These are phyloP conservation scores for Veloboletus limbatus DNA, from an alignment of 1,284 basidiomycete species.

Conservation along the genomic window DNA sequence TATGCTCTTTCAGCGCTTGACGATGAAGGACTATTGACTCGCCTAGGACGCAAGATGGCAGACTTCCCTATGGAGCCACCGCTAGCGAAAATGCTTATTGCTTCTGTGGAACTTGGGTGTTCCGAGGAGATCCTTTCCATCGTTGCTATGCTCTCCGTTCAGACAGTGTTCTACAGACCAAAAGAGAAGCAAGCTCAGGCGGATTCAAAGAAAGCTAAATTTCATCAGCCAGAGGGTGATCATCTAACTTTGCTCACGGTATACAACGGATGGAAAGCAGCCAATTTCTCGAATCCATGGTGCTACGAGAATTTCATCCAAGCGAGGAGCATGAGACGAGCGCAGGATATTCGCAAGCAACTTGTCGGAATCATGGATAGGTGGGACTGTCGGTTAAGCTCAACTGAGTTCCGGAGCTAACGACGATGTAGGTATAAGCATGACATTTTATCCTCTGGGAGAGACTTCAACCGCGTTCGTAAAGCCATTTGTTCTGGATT, in stretches of 20 bases:
- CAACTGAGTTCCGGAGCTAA: constrained; percentile 12
- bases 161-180: constrained; percentile 95
- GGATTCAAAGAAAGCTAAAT: constrained; percentile 98
- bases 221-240: constrained; percentile 97
- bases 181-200: constrained; percentile 99
- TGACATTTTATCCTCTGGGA: constrained; percentile 88
- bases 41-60: constrained; percentile 97
- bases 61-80: constrained; percentile 98
- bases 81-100: constrained; percentile 97
- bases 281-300: constrained; percentile 96
- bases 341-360: constrained; percentile 97
- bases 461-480: constrained; percentile 91
- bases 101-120: constrained; percentile 95
- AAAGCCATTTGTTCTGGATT: constrained; percentile 97
- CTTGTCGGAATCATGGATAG: constrained; percentile 98
- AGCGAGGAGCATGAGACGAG: constrained; percentile 94
- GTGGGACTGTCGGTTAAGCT: constrained; percentile 40
- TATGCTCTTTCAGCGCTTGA: constrained; percentile 96
- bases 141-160: constrained; percentile 96
- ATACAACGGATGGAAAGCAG: constrained; percentile 97
- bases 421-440: constrained; percentile 76
- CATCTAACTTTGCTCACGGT: constrained; percentile 94
- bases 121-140: constrained; percentile 97
- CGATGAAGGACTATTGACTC: constrained; percentile 93
- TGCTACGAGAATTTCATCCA: constrained; percentile 98